A percentile compares a stretch with the other conserved stretches of the same genome.
Evolutionary conservation across 2,329 filamentous ascomycete genomes (phyloP).

Genomic region (Xylaria sp.): DNA sequence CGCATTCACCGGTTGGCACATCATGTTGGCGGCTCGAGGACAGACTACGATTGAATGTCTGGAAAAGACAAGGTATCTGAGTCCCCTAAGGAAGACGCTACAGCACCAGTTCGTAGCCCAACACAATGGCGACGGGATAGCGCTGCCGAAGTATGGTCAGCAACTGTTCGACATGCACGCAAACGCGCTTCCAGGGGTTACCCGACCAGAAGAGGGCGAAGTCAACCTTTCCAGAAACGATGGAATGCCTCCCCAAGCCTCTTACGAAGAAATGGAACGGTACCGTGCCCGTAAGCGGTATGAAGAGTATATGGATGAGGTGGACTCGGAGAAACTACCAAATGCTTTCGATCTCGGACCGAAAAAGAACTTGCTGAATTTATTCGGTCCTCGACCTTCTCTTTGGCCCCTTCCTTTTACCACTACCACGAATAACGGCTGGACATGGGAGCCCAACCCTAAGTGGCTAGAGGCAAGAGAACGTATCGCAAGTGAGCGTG

Average conservation of each 20-base stretch:
- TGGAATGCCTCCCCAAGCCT: conserved; percentile 56
- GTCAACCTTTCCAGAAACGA: conserved; percentile 54
- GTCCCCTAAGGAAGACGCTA: conserved; percentile 77
- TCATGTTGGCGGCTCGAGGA: conserved; percentile 79
- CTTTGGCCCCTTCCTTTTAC: conserved; percentile 85
- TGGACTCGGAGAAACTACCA: conserved; percentile 87
- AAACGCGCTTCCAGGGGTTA: conserved; percentile 82
- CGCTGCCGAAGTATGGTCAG: conserved; percentile 72
- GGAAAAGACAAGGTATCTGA: conserved; percentile 94
- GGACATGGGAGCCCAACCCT: conserved; percentile 88
- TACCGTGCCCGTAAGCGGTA: conserved; percentile 66
- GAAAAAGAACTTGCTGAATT: conserved; percentile 79
- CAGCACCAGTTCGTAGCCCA: conserved; percentile 70
- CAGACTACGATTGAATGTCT: conserved; percentile 96
- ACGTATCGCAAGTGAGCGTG: conserved; percentile 66
- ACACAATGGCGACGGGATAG: conserved; percentile 61
- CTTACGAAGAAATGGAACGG: conserved; percentile 67
- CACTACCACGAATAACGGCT: conserved; percentile 91
- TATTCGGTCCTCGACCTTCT: conserved; percentile 79
- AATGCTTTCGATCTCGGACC: conserved; percentile 94
- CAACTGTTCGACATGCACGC: conserved; percentile 85
- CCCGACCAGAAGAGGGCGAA: conserved; percentile 84
- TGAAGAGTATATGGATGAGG: conserved; percentile 85
- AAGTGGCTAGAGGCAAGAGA: conserved; percentile 81
- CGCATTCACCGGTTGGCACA: conserved; percentile 92